These are phyloP conservation scores for Fusarium abutilonis DNA, from an alignment of 2,329 filamentous ascomycete genomes.

Conservation along the genomic window DNA sequence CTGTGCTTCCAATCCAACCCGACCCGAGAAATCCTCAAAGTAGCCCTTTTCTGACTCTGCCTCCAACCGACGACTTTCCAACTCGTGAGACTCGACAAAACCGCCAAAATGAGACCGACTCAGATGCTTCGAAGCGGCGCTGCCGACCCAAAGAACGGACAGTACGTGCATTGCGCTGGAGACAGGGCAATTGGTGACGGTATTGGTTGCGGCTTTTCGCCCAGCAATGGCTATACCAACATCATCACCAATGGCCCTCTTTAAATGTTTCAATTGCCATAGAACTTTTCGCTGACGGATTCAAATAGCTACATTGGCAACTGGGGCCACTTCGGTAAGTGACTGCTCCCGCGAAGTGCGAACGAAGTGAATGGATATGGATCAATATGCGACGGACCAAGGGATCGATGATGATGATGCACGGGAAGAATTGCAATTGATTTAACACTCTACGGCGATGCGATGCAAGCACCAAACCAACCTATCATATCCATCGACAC, in stretches of 20 bases:
- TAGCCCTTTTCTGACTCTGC: constrained; percentile 42
- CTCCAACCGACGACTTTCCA: constrained; percentile 40
- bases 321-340: constrained; percentile 81
- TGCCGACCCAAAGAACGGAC: constrained; percentile 50
- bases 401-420: constrained; percentile 29
- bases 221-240: constrained; percentile 18
- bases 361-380: constrained; percentile 29
- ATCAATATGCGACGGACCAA: constrained; percentile 41
- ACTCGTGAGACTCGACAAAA: constrained; percentile 37
- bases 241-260: constrained; percentile 24
- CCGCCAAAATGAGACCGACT: constrained; percentile 55
- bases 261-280: constrained; percentile 16
- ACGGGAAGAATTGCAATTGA: constrained; percentile 34
- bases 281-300: constrained; percentile 40
- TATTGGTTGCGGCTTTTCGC: constrained; percentile 50
- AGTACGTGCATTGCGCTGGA: constrained; percentile 47
- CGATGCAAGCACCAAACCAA: constrained; percentile 2
- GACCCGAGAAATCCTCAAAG: constrained; percentile 44
- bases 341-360: constrained; percentile 29
- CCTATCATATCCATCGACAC: constrained; percentile 1
- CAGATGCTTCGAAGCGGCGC: constrained; percentile 49
- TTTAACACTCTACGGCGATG: neutral
- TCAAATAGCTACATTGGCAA: constrained; percentile 72
- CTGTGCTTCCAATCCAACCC: constrained; percentile 42
- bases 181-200: constrained; percentile 35